phyloP scores from a whole-genome alignment of 129 eudicot genomes.

The Lactuca saligna region DNA sequence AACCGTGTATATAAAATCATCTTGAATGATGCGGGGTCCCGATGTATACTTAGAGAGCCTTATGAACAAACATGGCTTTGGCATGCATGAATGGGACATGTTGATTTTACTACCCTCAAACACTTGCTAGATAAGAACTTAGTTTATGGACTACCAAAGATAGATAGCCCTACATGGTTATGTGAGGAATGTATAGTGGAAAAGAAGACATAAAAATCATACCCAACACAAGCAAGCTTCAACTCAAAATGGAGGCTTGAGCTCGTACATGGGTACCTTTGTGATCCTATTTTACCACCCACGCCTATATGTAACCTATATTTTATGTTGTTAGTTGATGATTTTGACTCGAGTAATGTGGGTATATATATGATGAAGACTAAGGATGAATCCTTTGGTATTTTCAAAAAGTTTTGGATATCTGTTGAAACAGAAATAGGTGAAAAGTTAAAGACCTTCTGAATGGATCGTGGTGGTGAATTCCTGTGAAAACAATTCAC shows the following conservation, averaged over 20 bases:
- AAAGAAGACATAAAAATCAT: constrained; percentile 1
- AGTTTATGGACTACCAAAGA: no score
- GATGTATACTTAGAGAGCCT: no score
- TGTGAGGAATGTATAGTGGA: constrained; percentile 17
- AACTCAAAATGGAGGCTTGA: neutral
- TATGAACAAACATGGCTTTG: no score
- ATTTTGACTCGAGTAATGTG: constrained; percentile 8
- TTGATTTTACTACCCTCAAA: no score
- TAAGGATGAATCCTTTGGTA: neutral
- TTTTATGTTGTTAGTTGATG: constrained; percentile 13
- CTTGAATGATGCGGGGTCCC: no score
- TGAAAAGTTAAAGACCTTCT: neutral
- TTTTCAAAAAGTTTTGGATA: neutral
- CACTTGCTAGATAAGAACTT: no score
- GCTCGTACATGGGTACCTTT: no score
- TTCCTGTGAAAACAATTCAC: neutral
- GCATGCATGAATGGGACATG: no score
- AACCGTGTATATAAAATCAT: no score
- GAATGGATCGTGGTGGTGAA: neutral
- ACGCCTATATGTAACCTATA: neutral
- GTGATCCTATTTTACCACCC: neutral
- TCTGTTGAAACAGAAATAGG: neutral
- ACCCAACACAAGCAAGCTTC: neutral
- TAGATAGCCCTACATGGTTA: neutral
- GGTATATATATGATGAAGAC: neutral